phyloP scores from a whole-genome alignment of 2,329 filamentous ascomycete species.

The Colletotrichum orchidophilum region DNA sequence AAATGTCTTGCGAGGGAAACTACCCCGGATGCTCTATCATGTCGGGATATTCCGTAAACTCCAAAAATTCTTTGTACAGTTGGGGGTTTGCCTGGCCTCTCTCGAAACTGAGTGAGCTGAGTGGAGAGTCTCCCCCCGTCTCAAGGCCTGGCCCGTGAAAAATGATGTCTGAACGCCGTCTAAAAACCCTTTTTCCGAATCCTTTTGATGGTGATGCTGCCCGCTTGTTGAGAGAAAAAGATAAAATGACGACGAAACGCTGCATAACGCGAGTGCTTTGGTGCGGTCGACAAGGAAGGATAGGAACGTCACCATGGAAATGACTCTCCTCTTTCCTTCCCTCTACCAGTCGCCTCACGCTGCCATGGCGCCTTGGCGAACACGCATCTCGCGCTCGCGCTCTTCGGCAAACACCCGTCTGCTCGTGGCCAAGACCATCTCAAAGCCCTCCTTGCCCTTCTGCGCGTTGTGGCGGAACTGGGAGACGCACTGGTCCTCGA shows the following conservation, averaged over 20 bases:
- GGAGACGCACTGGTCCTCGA: slow-evolving; percentile 90
- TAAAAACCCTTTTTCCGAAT: slow-evolving; percentile 13
- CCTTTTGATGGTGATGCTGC: slow-evolving; percentile 20
- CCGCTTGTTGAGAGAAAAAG: slow-evolving; percentile 10
- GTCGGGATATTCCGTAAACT: slow-evolving; percentile 28
- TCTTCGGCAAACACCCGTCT: slow-evolving; percentile 92
- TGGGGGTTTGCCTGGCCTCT: not conserved
- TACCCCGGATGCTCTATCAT: slow-evolving; percentile 24
- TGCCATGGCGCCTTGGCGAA: slow-evolving; percentile 21
- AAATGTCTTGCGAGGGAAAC: not conserved
- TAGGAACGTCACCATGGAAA: not conserved
- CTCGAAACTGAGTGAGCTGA: not conserved
- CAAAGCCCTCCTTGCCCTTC: slow-evolving; percentile 93
- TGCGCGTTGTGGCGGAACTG: slow-evolving; percentile 91
- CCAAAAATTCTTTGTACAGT: slow-evolving; percentile 22
- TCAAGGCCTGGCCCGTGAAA: not conserved
- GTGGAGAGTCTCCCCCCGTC: not conserved
- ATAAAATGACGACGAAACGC: slow-evolving; percentile 19
- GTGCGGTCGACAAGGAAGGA: not conserved
- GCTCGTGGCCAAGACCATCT: slow-evolving; percentile 93
- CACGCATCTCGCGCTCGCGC: slow-evolving; percentile 65
- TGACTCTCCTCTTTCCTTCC: not conserved
- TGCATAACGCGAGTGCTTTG: slow-evolving; percentile 6
- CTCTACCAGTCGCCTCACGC: not conserved
- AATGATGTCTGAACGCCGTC: slow-evolving; percentile 24